Percentiles rank a stretch among this genome's conserved stretches.
These are phyloP conservation scores for Trametes pubescens DNA, from an alignment of 1,284 basidiomycete species.

Conservation along the genomic window DNA sequence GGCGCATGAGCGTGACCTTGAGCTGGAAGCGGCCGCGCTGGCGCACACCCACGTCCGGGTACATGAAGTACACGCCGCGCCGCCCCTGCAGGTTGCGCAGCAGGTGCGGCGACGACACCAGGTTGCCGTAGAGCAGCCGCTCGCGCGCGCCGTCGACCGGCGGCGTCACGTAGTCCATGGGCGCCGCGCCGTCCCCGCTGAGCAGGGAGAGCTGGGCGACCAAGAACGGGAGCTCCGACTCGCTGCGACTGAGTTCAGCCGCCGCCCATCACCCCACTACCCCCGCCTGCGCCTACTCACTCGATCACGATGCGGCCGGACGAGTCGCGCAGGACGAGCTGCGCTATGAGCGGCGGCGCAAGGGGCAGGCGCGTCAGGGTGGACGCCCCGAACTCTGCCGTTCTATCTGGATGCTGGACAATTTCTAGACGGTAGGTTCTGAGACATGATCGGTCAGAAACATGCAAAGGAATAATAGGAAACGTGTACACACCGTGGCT, in stretches of 20 bases:
- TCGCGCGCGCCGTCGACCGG: constrained; percentile 50
- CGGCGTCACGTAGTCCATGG: constrained; percentile 63
- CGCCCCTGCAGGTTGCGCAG: constrained; percentile 82
- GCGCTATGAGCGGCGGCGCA: constrained; percentile 82
- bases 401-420: constrained; percentile 80
- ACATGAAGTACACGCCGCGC: constrained; percentile 84
- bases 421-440: constrained; percentile 81
- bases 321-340: constrained; percentile 77
- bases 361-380: constrained; percentile 83
- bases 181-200: constrained; percentile 64
- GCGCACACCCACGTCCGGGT: constrained; percentile 88
- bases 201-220: constrained; percentile 81
- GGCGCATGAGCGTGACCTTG: constrained; percentile 75
- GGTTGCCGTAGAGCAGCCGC: constrained; percentile 82
- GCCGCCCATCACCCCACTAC: constrained; percentile 15
- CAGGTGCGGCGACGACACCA: constrained; percentile 82
- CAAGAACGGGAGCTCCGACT: constrained; percentile 84
- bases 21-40: constrained; percentile 80
- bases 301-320: constrained; percentile 70
- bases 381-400: constrained; percentile 80
- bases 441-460: neutral
- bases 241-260: constrained; percentile 51
- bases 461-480: neutral
- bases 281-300: constrained; percentile 54
- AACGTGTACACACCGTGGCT: constrained; percentile 20